These are phyloP conservation scores for Diaporthe vaccinii DNA, from an alignment of 2,329 filamentous ascomycete species.

Conservation along the genomic window DNA sequence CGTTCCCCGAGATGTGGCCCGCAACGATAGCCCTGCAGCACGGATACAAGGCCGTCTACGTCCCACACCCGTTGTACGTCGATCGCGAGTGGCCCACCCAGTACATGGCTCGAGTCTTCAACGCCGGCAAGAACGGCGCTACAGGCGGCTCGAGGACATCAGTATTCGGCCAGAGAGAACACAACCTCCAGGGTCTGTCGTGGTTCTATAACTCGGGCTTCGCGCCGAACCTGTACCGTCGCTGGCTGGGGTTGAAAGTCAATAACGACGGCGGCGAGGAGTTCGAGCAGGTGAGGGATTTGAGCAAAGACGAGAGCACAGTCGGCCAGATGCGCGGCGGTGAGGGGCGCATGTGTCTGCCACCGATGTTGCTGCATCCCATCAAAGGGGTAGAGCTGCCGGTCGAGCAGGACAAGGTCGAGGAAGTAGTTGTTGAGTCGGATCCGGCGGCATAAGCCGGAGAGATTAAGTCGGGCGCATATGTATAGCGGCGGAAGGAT, in stretches of 20 bases:
- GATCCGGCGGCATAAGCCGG: constrained; percentile 59
- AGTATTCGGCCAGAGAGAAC: constrained; percentile 86
- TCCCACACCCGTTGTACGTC: constrained; percentile 88
- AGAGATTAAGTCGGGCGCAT: not conserved
- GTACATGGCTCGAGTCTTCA: constrained; percentile 84
- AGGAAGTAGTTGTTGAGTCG: constrained; percentile 62
- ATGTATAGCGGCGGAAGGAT: constrained; percentile 31
- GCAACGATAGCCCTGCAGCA: constrained; percentile 89
- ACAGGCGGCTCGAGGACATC: constrained; percentile 80
- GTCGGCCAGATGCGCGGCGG: constrained; percentile 72
- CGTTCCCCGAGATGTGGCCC: constrained; percentile 98
- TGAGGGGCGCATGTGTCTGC: constrained; percentile 90
- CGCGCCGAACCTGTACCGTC: constrained; percentile 82
- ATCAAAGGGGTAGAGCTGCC: constrained; percentile 81
- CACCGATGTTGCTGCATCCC: constrained; percentile 90
- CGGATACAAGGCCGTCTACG: constrained; percentile 92
- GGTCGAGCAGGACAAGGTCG: constrained; percentile 68
- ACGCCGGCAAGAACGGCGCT: constrained; percentile 81
- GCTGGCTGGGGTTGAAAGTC: constrained; percentile 88
- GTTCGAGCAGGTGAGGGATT: constrained; percentile 74
- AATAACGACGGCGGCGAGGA: constrained; percentile 84
- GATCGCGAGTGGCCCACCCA: constrained; percentile 88
- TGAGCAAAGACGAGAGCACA: constrained; percentile 61
- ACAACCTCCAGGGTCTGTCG: constrained; percentile 87
- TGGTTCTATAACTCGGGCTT: constrained; percentile 96